Conservation (phyloP, 179 eudicot species). For the Carnegiea gigantea region DNA sequence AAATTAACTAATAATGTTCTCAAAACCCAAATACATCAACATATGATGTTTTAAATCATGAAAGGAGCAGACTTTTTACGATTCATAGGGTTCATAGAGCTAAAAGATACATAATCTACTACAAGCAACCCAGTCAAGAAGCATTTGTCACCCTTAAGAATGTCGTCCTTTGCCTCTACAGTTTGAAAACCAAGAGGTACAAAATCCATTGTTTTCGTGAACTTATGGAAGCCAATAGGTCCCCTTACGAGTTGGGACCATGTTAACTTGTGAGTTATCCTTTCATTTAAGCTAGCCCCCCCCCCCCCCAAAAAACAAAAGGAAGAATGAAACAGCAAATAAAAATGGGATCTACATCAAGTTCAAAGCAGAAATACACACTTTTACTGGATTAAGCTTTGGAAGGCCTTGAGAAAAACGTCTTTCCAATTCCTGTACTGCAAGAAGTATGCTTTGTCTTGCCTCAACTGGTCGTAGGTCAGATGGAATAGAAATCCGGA, state of each 20-base stretch:
- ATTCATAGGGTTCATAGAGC: not conserved
- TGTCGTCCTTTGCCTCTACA: not conserved
- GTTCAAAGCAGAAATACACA: conserved; percentile 20
- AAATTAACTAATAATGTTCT: not conserved
- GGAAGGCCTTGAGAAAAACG: conserved; percentile 95
- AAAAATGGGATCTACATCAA: not conserved
- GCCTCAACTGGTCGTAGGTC: conserved; percentile 92
- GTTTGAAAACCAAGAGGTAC: too few relatives aligned
- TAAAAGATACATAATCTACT: not conserved
- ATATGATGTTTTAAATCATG: not conserved
- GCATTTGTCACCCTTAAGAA: not conserved
- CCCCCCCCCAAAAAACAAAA: not conserved
- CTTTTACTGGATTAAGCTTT: conserved; percentile 95
- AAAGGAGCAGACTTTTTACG: not conserved
- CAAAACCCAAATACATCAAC: not conserved
- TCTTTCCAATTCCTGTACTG: conserved; percentile 81
- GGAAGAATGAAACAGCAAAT: not conserved
- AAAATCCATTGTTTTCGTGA: not conserved
- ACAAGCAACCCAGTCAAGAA: not conserved
- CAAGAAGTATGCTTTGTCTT: conserved; percentile 83
- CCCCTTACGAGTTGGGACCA: not conserved
- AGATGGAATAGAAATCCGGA: conserved; percentile 73
- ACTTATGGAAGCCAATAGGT: not conserved
- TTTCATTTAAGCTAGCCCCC: too few relatives aligned
- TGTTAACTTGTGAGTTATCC: not conserved